These are phyloP conservation scores for Conringia planisiliqua DNA, from an alignment of 345 rosid species.

Conservation along the genomic window DNA sequence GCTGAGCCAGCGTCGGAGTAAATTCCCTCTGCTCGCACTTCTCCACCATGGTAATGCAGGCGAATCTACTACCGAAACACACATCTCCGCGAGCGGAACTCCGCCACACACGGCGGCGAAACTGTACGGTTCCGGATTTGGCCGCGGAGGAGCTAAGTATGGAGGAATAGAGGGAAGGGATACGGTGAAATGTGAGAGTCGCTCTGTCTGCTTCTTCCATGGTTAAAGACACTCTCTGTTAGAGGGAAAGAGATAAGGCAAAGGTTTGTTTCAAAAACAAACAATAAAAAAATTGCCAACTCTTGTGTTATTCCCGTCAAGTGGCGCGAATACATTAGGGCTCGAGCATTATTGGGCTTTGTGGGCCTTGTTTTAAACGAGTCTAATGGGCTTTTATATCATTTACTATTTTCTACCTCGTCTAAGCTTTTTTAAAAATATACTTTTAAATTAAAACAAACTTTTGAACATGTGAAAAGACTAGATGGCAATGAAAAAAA, in stretches of 20 bases:
- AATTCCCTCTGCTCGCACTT: conserved; percentile 46
- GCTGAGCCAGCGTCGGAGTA: conserved; percentile 64
- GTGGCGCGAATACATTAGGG: conserved; percentile 23
- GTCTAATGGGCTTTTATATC: not conserved
- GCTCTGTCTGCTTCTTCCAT: conserved; percentile 54
- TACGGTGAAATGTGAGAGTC: conserved; percentile 34
- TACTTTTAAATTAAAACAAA: not conserved
- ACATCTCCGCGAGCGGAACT: not conserved
- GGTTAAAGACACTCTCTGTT: not conserved
- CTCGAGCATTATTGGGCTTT: not conserved
- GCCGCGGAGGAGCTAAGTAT: not conserved
- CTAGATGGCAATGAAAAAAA: not conserved
- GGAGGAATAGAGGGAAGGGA: conserved; percentile 42
- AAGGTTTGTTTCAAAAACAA: conserved; percentile 23
- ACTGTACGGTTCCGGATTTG: not conserved
- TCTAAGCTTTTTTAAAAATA: no score
- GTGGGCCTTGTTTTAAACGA: conserved; percentile 7
- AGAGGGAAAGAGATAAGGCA: conserved; percentile 36
- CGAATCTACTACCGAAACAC: conserved; percentile 43
- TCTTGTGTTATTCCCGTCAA: not conserved
- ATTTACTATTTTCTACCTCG: no score
- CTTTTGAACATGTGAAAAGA: not conserved
- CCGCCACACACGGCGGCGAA: conserved; percentile 5
- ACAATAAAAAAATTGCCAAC: not conserved
- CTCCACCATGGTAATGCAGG: conserved; percentile 59